Evolutionary conservation across 2,329 filamentous ascomycete genomes (phyloP).

Genomic region (Xylaria polymorpha): DNA sequence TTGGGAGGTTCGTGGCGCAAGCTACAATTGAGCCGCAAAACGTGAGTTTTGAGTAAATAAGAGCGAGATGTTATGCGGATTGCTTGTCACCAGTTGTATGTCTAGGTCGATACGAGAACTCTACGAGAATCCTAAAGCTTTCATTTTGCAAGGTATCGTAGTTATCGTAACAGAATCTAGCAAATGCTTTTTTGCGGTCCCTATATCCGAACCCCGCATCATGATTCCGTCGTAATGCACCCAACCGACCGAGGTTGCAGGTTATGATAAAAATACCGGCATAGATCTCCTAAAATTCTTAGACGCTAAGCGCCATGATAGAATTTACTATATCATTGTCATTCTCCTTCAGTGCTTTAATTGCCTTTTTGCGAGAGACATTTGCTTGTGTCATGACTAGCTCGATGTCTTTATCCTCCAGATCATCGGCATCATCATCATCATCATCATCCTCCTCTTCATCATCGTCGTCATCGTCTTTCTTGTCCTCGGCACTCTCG

Average conservation of each 20-base stretch:
- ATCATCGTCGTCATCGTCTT: slow-evolving; percentile 87
- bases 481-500: slow-evolving; percentile 73
- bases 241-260: slow-evolving; percentile 29
- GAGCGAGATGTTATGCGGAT: not conserved
- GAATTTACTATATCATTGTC: slow-evolving; percentile 99
- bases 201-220: slow-evolving; percentile 13
- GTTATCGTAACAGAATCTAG: slow-evolving; percentile 34
- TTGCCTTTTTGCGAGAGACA: slow-evolving; percentile 96
- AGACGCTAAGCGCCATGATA: slow-evolving; percentile 97
- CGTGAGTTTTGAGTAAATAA: not conserved
- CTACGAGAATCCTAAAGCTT: slow-evolving; percentile 38
- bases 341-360: slow-evolving; percentile 99
- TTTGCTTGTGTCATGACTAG: slow-evolving; percentile 98
- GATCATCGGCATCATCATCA: slow-evolving; percentile 92
- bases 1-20: no score
- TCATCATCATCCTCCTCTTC: slow-evolving; percentile 97
- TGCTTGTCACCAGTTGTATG: slow-evolving; percentile 1
- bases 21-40: not conserved
- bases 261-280: slow-evolving; percentile 8
- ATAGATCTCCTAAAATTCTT: slow-evolving; percentile 43
- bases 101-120: slow-evolving; percentile 16
- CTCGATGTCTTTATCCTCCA: slow-evolving; percentile 99
- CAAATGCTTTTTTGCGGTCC: slow-evolving; percentile 6
- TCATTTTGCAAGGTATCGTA: slow-evolving; percentile 45
- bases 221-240: slow-evolving; percentile 44